phyloP scores from a whole-genome alignment of 2,329 filamentous ascomycete genomes.

The Curvularia eragrostidis region DNA sequence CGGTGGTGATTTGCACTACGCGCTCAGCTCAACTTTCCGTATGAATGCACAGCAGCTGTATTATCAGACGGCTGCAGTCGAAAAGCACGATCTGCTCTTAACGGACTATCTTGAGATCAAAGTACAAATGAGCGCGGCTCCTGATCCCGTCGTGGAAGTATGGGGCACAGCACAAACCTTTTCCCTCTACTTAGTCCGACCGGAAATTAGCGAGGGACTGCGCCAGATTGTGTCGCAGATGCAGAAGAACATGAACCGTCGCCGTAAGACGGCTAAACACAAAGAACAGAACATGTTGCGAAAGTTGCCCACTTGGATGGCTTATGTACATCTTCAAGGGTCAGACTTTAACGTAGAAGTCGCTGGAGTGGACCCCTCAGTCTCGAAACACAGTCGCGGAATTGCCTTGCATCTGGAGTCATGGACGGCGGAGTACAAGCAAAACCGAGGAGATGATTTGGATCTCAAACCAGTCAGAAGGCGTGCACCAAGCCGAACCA shows the following conservation, averaged over 20 bases:
- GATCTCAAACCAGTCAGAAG: conserved; percentile 67
- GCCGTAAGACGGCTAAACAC: conserved; percentile 50
- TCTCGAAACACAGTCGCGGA: conserved; percentile 82
- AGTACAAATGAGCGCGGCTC: conserved; percentile 80
- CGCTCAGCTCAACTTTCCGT: conserved; percentile 79
- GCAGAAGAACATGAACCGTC: conserved; percentile 56
- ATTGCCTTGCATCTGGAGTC: conserved; percentile 85
- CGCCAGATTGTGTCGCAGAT: conserved; percentile 90
- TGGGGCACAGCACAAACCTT: conserved; percentile 85
- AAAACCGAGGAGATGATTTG: conserved; percentile 73
- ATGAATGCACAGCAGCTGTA: conserved; percentile 89
- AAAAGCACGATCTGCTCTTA: conserved; percentile 83
- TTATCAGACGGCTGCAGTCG: conserved; percentile 86
- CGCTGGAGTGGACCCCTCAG: conserved; percentile 82
- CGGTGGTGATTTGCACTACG: conserved; percentile 84
- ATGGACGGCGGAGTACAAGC: conserved; percentile 87
- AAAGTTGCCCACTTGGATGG: conserved; percentile 80
- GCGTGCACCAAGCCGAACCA: conserved; percentile 71
- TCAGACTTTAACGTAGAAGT: conserved; percentile 90
- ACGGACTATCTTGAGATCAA: conserved; percentile 90
- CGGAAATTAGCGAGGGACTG: conserved; percentile 90
- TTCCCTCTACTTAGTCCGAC: conserved; percentile 85
- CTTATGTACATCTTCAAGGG: conserved; percentile 83
- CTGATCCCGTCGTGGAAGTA: conserved; percentile 81
- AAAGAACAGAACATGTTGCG: conserved; percentile 69